Evolutionary conservation across 2,329 filamentous ascomycete genomes (phyloP), one percentile per base, ranked within the genome.

Genomic region (Ophiognomonia clavigignenti-juglandacearum): DNA sequence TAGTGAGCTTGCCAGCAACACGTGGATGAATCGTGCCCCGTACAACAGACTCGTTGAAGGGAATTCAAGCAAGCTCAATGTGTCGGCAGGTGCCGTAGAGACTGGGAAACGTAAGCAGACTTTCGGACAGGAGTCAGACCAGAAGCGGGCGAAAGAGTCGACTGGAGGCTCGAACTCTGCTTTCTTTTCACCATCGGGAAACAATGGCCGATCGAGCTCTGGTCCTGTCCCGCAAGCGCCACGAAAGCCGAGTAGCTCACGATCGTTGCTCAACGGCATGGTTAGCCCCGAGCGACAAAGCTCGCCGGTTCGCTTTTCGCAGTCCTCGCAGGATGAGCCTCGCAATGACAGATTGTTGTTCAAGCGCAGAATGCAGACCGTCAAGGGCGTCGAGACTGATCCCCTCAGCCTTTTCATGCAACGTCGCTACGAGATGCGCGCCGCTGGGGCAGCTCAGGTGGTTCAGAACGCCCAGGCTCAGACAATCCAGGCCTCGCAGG

Each of bases 31-130:
- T 18, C 50, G 47, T 4, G 43, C 43, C 6, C 43, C 43, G 6
- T 50, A 50, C 37, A 52, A 52, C 6, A 40, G 47, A 20, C 47
- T 38, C 10, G 50, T 50, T 16, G 34, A 36, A 14, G 43, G 47
- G 18, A 31, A 4, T 19, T 34, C 31, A 34, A 16, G 13, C 29
- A 5, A 8, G n/a, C 20, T 13, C 18, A 20, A 14, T 29, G 6
- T n/a, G 3, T 6, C 22, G 11, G 20, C 13, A 4, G 20, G 27
- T 16, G 22, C n/a, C 2, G n/a, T 7, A 18, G 24, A 10, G 13
- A 24, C 10, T 8, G 16, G 14, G 19, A 35, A 51, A n/a, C 45
- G 37, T 18, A 41, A 31, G 20, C 31, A 39, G 18, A 10, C 11
- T 8, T 32, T 23, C 27, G 14, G 22, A 18, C 31, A 48, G 41